Conservation (phyloP, 768 basidiomycete genomes). For the Termitomyces sp. region DNA sequence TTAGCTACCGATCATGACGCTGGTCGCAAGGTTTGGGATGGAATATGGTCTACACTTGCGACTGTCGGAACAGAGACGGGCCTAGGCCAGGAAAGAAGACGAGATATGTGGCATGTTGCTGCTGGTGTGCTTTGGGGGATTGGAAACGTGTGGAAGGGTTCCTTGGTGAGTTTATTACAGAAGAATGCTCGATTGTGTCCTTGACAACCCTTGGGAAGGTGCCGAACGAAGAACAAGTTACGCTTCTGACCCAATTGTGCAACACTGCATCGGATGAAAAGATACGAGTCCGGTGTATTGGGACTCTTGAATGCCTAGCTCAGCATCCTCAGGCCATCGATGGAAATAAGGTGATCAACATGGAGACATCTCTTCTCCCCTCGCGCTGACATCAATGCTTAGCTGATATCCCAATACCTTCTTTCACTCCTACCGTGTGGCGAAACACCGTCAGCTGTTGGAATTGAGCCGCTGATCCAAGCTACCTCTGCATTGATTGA, state of each 20-base stretch:
- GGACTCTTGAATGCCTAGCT: slow-evolving; percentile 82
- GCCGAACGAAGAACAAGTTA: slow-evolving; percentile 56
- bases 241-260: slow-evolving; percentile 63
- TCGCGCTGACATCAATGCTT: not conserved
- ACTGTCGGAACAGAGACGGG: slow-evolving; percentile 55
- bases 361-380: not conserved
- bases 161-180: slow-evolving; percentile 40
- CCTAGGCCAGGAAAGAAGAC: slow-evolving; percentile 61
- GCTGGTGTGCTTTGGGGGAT: slow-evolving; percentile 87
- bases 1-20: slow-evolving; percentile 40
- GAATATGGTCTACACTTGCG: slow-evolving; percentile 58
- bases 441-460: slow-evolving; percentile 32
- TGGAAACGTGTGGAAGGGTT: slow-evolving; percentile 69
- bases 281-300: slow-evolving; percentile 74
- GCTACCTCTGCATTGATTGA: slow-evolving; percentile 82
- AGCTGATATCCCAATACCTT: slow-evolving; percentile 64
- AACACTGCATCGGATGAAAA: slow-evolving; percentile 47
- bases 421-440: slow-evolving; percentile 55
- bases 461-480: slow-evolving; percentile 71
- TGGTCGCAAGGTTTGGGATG: slow-evolving; percentile 57
- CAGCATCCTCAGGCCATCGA: slow-evolving; percentile 59
- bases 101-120: slow-evolving; percentile 74
- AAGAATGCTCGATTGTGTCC: not conserved
- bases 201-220: slow-evolving; percentile 27
- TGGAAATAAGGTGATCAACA: slow-evolving; percentile 51